Evolutionary conservation across 352 stramenopile genomes (phyloP).

Genomic region (Sclerospora graminicola): DNA sequence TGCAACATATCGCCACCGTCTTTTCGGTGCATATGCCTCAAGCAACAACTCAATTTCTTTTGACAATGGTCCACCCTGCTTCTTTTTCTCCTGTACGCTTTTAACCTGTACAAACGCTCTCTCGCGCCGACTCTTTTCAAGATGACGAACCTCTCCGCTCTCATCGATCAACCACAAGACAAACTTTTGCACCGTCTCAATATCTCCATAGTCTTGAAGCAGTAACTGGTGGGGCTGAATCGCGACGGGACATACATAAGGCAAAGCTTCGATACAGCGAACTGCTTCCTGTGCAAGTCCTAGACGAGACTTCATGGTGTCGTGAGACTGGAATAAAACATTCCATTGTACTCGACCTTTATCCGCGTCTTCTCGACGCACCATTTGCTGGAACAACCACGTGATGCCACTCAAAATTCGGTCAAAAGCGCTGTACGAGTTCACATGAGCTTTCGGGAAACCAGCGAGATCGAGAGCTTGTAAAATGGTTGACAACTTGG

Average conservation of each 20-base stretch:
- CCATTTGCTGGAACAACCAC: slow-evolving; percentile 55
- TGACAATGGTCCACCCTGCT: slow-evolving; percentile 13
- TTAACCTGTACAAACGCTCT: slow-evolving; percentile 26
- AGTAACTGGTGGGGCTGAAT: slow-evolving; percentile 68
- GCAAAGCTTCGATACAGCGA: slow-evolving; percentile 30
- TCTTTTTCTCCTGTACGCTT: slow-evolving; percentile 2
- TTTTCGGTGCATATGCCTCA: slow-evolving; percentile 24
- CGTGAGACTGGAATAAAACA: slow-evolving; percentile 48
- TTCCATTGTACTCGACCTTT: slow-evolving; percentile 51
- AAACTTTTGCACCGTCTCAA: slow-evolving; percentile 40
- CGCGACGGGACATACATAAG: slow-evolving; percentile 13
- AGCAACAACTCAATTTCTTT: slow-evolving; percentile 37
- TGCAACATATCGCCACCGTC: slow-evolving; percentile 34
- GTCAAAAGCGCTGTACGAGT: slow-evolving; percentile 47
- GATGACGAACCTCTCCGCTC: slow-evolving; percentile 17
- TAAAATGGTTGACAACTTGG: slow-evolving; percentile 24
- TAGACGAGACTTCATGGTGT: slow-evolving; percentile 60
- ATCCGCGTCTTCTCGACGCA: slow-evolving; percentile 32
- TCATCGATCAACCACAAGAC: slow-evolving; percentile 47
- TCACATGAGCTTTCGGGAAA: slow-evolving; percentile 35
- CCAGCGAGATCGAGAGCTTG: slow-evolving; percentile 22
- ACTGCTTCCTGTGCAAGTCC: slow-evolving; percentile 52
- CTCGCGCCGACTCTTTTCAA: slow-evolving; percentile 24
- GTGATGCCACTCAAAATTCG: slow-evolving; percentile 41
- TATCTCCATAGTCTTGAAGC: slow-evolving; percentile 69